phyloP scores from a whole-genome alignment of 441 rosid genomes.

The Corymbia calophylla region DNA sequence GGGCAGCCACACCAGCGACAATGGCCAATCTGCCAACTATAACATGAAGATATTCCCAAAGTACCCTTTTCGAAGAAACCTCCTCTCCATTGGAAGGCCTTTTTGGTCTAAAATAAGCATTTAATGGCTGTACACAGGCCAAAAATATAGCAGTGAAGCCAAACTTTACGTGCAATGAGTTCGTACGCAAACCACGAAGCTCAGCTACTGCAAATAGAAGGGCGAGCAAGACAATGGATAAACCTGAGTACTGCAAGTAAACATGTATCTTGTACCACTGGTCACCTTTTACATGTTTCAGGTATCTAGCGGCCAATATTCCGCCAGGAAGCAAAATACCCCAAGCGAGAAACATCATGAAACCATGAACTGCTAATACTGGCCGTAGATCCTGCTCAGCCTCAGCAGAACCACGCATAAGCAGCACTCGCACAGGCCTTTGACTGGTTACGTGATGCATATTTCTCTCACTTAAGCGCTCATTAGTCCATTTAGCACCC shows the following conservation, averaged over 20 bases:
- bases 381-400: slow-evolving; percentile 94
- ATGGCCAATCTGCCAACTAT: slow-evolving; percentile 69
- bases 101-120: slow-evolving; percentile 77
- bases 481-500: slow-evolving; percentile 84
- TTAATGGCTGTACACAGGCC: slow-evolving; percentile 74
- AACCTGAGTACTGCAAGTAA: slow-evolving; percentile 85
- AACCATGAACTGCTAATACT: slow-evolving; percentile 92
- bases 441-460: slow-evolving; percentile 93
- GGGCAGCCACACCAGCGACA: slow-evolving; percentile 49
- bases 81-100: slow-evolving; percentile 54
- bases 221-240: slow-evolving; percentile 77
- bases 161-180: slow-evolving; percentile 74
- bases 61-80: slow-evolving; percentile 38
- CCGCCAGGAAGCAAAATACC: slow-evolving; percentile 95
- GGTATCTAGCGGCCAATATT: slow-evolving; percentile 77
- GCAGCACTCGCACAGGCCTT: slow-evolving; percentile 72
- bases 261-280: slow-evolving; percentile 92
- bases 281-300: slow-evolving; percentile 92
- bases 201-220: slow-evolving; percentile 96
- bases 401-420: slow-evolving; percentile 82
- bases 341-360: slow-evolving; percentile 99
- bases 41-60: slow-evolving; percentile 81
- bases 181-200: slow-evolving; percentile 64
- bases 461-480: slow-evolving; percentile 66
- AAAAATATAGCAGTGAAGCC: slow-evolving; percentile 71